Conservation (phyloP, 768 basidiomycete species). For the Rhodocollybia butyracea region DNA sequence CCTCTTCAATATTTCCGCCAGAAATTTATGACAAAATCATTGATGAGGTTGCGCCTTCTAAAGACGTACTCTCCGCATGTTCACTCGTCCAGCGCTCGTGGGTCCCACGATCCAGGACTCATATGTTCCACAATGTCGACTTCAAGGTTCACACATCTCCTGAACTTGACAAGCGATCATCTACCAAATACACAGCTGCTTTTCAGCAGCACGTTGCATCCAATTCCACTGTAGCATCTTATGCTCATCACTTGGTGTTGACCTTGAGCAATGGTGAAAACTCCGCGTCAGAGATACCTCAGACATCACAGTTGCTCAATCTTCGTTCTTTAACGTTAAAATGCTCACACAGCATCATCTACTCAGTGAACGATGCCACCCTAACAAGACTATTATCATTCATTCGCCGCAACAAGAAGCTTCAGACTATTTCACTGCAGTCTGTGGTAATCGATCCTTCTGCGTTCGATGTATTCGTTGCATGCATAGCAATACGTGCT, state of each 20-base stretch:
- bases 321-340: neutral
- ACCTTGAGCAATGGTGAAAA: neutral
- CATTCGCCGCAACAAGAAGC: neutral
- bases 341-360: neutral
- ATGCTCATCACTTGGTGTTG: neutral
- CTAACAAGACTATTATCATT: neutral
- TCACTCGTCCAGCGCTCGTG: neutral
- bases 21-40: conserved; percentile 3
- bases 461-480: neutral
- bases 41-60: neutral
- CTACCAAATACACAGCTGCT: neutral
- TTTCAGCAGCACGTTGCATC: conserved; percentile 5
- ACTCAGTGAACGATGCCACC: neutral
- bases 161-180: neutral
- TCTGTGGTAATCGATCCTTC: neutral
- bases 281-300: neutral
- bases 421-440: neutral
- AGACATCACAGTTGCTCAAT: neutral
- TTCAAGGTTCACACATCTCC: neutral
- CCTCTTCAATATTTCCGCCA: neutral
- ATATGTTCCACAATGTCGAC: neutral
- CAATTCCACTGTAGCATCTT: neutral
- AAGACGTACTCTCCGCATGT: neutral
- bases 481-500: neutral
- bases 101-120: neutral